Evolutionary conservation across 139 green algal species (phyloP), one percentile per base, ranked within the genome.

Genomic region (Asterochloris sp.): DNA sequence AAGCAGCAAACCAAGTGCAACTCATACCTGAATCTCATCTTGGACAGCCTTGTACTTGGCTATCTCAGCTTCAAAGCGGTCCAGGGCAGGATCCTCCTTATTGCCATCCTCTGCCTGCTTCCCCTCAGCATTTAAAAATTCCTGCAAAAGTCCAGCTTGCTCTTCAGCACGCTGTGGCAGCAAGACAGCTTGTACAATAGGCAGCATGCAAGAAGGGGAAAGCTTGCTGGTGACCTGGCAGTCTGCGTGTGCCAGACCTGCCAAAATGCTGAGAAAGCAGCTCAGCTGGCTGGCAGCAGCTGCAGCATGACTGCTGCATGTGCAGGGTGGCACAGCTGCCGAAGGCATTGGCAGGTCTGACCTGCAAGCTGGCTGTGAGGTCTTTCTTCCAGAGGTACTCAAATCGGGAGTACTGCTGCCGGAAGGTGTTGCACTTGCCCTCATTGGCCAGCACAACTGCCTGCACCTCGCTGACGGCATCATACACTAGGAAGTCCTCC

Each of bases 311-410:
- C 66, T 26, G 21, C 66, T 71, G 66, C 19, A 71, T 13, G 66
- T 71, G 17, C 66, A 71, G 21, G 21, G 1, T 54, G 38, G 4
- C 38, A 54, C 38, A 54, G 38, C 38, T 71, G 66, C 66, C 9
- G 17, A 24, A 6, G 4, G 66, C 66, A 71, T 12, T 10, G 66
- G 19, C 21, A 24, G 66, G 19, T 71, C 66, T 71, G 66, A 83
- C 83, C 84, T 91, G 64, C 23, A 96, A 85, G 26, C 84, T 85
- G 24, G 74, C 82, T 1, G 88, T 81, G 73, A 96, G 86, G 85
- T 98, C 93, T 21, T 89, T 88, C 73, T 88, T 93, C 92, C 93
- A 98, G 23, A 98, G 86, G 90, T 95, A 94, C 29, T 92, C 89
- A 73, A 92, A 97, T 77, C 91, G 87, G 23, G 85, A 73, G 83